Evolutionary conservation across 257 asterid species (phyloP).

Genomic region (Penstemon davidsonii): DNA sequence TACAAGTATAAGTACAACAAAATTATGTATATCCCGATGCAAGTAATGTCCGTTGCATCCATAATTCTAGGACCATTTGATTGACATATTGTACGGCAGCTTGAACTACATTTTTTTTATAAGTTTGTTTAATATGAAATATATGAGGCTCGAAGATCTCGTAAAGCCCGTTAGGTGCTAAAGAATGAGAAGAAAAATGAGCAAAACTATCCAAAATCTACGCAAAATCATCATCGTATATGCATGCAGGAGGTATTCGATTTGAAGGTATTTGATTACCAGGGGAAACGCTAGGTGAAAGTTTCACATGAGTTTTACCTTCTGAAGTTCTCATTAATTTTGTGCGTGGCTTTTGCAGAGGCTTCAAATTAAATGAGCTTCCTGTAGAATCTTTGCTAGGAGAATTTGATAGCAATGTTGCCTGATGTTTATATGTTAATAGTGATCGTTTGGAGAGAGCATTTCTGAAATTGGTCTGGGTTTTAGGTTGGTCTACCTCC

Average conservation of each 20-base stretch:
- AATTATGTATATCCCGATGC: conserved; percentile 24
- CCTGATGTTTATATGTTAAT: conserved; percentile 36
- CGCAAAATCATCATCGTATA: conserved; percentile 65
- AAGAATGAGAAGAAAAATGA: conserved; percentile 3
- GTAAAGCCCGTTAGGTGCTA: not conserved
- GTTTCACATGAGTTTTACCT: conserved; percentile 39
- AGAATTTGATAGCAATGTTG: conserved; percentile 35
- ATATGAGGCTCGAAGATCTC: conserved; percentile 9
- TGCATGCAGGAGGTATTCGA: conserved; percentile 40
- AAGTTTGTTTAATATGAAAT: not conserved
- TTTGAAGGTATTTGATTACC: conserved; percentile 46
- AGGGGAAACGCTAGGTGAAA: conserved; percentile 34
- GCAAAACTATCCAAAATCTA: conserved; percentile 34
- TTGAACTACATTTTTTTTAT: not conserved
- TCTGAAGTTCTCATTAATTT: conserved; percentile 48
- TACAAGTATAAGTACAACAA: conserved; percentile 14
- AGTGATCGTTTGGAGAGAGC: conserved; percentile 33
- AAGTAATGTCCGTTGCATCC: conserved; percentile 7
- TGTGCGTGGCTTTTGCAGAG: conserved; percentile 43
- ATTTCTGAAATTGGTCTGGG: conserved; percentile 39
- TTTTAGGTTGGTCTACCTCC: conserved; percentile 35
- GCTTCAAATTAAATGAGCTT: conserved; percentile 41
- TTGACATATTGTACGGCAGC: not conserved
- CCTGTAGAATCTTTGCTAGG: conserved; percentile 31
- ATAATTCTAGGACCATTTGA: not conserved